Evolutionary conservation across 1,284 basidiomycete species (phyloP).

Genomic region (Sanghuangporus weigelae): DNA sequence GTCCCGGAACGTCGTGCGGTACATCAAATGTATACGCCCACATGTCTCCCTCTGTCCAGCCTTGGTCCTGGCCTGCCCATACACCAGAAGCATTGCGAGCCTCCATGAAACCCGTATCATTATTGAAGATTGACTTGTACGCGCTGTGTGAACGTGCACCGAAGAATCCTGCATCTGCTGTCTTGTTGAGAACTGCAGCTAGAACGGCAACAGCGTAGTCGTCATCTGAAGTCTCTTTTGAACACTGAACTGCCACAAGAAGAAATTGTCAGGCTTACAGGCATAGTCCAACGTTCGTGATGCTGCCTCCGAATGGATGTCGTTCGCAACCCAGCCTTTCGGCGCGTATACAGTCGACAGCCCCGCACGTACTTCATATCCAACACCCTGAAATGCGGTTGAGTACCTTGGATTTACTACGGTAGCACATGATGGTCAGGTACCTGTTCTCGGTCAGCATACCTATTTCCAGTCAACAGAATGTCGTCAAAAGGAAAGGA

Average conservation of each 20-base stretch:
- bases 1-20: slow-evolving; percentile 60
- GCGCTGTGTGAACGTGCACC: slow-evolving; percentile 49
- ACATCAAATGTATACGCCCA: slow-evolving; percentile 82
- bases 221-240: slow-evolving; percentile 49
- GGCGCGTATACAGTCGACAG: slow-evolving; percentile 62
- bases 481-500: background rate
- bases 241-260: background rate
- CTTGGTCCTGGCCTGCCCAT: slow-evolving; percentile 66
- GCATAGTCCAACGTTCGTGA: slow-evolving; percentile 77
- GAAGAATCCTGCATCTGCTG: slow-evolving; percentile 47
- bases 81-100: slow-evolving; percentile 62
- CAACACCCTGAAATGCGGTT: slow-evolving; percentile 49
- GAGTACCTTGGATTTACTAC: background rate
- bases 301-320: slow-evolving; percentile 74
- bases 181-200: slow-evolving; percentile 47
- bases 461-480: slow-evolving; percentile 33
- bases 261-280: slow-evolving; percentile 39
- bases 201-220: slow-evolving; percentile 71
- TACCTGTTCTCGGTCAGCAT: slow-evolving; percentile 72
- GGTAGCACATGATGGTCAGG: slow-evolving; percentile 8
- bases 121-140: slow-evolving; percentile 67
- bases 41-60: slow-evolving; percentile 83
- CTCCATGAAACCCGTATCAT: slow-evolving; percentile 75
- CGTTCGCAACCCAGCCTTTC: slow-evolving; percentile 74
- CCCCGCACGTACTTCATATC: slow-evolving; percentile 79